phyloP scores from a whole-genome alignment of 495 filamentous ascomycete genomes.

The Neurospora sp. region DNA sequence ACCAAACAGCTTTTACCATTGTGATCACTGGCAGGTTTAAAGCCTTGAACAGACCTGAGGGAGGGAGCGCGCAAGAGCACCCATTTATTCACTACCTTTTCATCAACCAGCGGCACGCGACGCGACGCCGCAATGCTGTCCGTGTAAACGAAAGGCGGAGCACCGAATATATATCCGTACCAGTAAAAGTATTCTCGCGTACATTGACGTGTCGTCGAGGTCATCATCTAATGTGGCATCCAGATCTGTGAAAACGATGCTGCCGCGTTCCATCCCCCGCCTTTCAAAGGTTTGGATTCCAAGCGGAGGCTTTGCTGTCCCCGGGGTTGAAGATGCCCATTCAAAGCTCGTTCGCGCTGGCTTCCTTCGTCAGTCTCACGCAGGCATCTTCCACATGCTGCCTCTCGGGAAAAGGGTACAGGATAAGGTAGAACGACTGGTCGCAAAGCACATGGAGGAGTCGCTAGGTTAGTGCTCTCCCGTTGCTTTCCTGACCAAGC shows the following conservation, averaged over 20 bases:
- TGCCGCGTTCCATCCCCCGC: slow-evolving; percentile 27
- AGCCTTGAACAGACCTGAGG: background rate
- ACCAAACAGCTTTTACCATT: background rate
- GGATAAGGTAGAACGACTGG: slow-evolving; percentile 72
- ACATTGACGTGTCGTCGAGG: background rate
- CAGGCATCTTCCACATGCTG: slow-evolving; percentile 87
- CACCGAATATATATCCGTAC: background rate
- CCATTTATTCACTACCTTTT: background rate
- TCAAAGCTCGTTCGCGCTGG: slow-evolving; percentile 66
- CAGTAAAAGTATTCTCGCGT: background rate
- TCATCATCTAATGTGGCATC: background rate
- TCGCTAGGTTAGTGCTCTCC: slow-evolving; percentile 46
- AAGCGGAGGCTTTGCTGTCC: slow-evolving; percentile 53
- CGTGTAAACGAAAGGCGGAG: background rate
- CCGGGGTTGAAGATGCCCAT: slow-evolving; percentile 54
- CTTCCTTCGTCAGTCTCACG: slow-evolving; percentile 75
- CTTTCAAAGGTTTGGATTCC: slow-evolving; percentile 71
- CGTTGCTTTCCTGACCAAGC: background rate
- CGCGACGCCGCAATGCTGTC: background rate
- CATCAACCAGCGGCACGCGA: background rate
- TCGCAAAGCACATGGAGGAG: slow-evolving; percentile 79
- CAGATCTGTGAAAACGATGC: slow-evolving; percentile 7
- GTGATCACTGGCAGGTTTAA: background rate
- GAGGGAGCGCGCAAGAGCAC: background rate
- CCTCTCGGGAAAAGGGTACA: slow-evolving; percentile 85